Evolutionary conservation across 441 rosid species (phyloP), one percentile per base, ranked within the genome.

Genomic region (Flueggea neowawraea): DNA sequence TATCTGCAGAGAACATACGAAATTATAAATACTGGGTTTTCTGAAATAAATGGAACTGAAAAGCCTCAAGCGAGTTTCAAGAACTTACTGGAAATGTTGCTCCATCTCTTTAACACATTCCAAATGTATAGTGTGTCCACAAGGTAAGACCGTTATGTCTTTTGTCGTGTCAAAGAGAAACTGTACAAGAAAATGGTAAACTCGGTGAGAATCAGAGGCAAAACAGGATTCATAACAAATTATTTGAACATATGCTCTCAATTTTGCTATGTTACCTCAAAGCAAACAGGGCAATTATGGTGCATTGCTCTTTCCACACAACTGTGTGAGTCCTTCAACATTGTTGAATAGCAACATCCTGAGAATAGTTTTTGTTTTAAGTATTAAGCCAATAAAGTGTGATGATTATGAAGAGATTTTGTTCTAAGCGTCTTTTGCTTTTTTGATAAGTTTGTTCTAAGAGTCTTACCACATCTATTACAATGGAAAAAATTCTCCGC

Each of bases 231-330:
- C 5, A 22, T 31, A 52, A 55, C 43, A 15, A 10, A 49, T 43
- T 52, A 58, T 22, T 43, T 36, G 41, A 36, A 5, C 9, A 36
- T 36, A 8, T 36, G 9, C 16, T 17, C 52, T 13, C 16, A 31
- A 45, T n/a, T 52, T 68, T 36, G 41, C 9, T 36, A 36, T 36
- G 4, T 36, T 70, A 85, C 91, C 86, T 85, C 91, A 31, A 82
- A 79, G 75, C 88, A 85, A 66, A 85, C 82, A 10, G 88, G 77
- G 66, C 88, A 82, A 57, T 81, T 74, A 47, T 81, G 86, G 67
- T 85, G 86, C 91, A 85, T 82, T 8, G 86, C 83, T 72, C 75
- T 63, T 79, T 85, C 91, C 57, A 85, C 75, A 41, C 91, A 85
- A 17, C 55, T 70, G 63, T 85, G 91, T 16, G 81, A 65, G 52